Percentiles rank a stretch among this genome's conserved stretches.
Evolutionary conservation across 495 filamentous ascomycete genomes (phyloP).

Genomic region (Hypoxylon subgilvum): DNA sequence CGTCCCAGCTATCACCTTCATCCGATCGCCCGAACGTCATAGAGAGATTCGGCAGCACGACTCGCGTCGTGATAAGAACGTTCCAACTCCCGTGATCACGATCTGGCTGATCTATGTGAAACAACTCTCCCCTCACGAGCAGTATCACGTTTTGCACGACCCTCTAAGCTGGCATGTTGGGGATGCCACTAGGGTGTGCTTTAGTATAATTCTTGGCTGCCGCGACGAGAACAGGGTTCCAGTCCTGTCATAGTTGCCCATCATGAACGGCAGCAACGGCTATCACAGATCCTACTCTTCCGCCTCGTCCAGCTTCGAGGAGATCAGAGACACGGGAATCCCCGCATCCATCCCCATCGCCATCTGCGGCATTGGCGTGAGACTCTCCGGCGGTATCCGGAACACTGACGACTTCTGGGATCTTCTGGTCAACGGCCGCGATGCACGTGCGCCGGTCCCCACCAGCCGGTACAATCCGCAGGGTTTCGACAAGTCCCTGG

Average conservation of each 20-base stretch:
- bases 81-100: slow-evolving; percentile 7
- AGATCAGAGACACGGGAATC: slow-evolving; percentile 12
- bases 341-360: slow-evolving; percentile 46
- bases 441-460: slow-evolving; percentile 46
- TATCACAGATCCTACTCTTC: slow-evolving; percentile 15
- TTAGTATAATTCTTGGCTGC: slow-evolving; percentile 13
- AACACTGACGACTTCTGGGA: slow-evolving; percentile 49
- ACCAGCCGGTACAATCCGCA: slow-evolving; percentile 51
- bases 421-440: slow-evolving; percentile 47
- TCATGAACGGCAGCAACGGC: slow-evolving; percentile 16
- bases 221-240: slow-evolving; percentile 1
- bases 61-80: slow-evolving; percentile 18
- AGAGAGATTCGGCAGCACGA: background rate
- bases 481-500: slow-evolving; percentile 43
- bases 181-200: background rate
- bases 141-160: background rate
- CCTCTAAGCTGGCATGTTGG: background rate
- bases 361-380: slow-evolving; percentile 56
- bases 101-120: background rate
- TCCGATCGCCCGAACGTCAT: slow-evolving; percentile 4
- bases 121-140: slow-evolving; percentile 2
- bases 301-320: slow-evolving; percentile 25
- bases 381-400: slow-evolving; percentile 54
- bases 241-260: background rate
- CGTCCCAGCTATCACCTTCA: slow-evolving; percentile 7